Percentiles rank a stretch among this genome's conserved stretches.
phyloP scores from a whole-genome alignment of 306 rosid species.

The Corylus americana region DNA sequence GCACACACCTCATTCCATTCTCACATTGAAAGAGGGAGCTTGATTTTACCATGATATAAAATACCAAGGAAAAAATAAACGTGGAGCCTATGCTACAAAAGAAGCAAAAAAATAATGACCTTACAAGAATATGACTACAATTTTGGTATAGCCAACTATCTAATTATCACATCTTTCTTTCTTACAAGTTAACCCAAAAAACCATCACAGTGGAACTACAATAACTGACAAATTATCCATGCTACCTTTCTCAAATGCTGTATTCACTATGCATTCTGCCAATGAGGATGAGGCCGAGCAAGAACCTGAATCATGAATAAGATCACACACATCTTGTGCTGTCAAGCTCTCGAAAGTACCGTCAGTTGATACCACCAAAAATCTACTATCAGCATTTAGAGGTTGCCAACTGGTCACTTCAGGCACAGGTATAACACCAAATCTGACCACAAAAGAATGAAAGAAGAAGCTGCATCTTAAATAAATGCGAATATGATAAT shows the following conservation, averaged over 20 bases:
- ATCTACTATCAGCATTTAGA: background rate
- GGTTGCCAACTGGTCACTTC: slow-evolving; percentile 2
- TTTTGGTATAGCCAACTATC: background rate
- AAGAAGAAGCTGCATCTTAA: background rate
- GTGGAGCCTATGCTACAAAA: background rate
- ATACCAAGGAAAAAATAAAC: background rate
- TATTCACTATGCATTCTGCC: background rate
- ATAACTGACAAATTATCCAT: slow-evolving; percentile 7
- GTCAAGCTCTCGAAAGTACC: slow-evolving; percentile 20
- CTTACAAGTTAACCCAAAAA: background rate
- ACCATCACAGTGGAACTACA: background rate
- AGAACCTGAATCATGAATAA: background rate
- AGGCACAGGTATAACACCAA: slow-evolving; percentile 11
- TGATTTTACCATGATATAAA: no score
- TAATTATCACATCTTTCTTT: background rate
- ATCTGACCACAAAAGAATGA: slow-evolving; percentile 5
- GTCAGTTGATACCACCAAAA: slow-evolving; percentile 10
- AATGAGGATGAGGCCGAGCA: slow-evolving; percentile 3
- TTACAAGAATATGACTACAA: background rate
- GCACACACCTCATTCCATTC: no score
- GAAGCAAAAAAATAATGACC: background rate
- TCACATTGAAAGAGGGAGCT: no score
- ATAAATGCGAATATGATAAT: background rate
- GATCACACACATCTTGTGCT: background rate
- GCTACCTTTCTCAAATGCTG: slow-evolving; percentile 2